phyloP scores from a whole-genome alignment of 2,329 filamentous ascomycete genomes.

The Fusarium xyrophilum region DNA sequence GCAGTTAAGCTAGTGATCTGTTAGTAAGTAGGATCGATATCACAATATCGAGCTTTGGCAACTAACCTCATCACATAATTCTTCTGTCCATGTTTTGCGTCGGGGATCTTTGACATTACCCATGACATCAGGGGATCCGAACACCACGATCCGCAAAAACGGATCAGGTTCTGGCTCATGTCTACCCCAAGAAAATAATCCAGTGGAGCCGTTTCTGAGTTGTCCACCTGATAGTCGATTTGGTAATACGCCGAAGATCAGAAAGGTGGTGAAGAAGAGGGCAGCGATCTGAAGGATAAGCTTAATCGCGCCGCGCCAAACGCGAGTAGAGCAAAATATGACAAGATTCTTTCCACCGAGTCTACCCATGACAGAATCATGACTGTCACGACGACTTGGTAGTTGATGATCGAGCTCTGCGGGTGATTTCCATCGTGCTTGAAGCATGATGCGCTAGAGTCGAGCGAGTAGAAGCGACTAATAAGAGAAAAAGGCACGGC shows the following conservation, averaged over 20 bases:
- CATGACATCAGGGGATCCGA: conserved; percentile 57
- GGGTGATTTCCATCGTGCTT: conserved; percentile 35
- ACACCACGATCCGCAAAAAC: conserved; percentile 58
- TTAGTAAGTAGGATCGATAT: conserved; percentile 2
- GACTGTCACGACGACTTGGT: conserved; percentile 16
- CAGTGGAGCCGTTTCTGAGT: conserved; percentile 36
- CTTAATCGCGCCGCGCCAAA: conserved; percentile 49
- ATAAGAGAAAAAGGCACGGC: neutral
- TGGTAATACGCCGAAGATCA: conserved; percentile 41
- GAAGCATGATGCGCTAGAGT: conserved; percentile 30
- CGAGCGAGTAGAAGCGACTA: neutral
- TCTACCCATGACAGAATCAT: conserved; percentile 33
- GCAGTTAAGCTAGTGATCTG: conserved; percentile 52
- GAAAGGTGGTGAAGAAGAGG: conserved; percentile 39
- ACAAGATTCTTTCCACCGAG: conserved; percentile 43
- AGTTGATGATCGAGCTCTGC: conserved; percentile 36
- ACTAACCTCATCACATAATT: conserved; percentile 56
- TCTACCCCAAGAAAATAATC: conserved; percentile 31
- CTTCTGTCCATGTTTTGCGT: conserved; percentile 54
- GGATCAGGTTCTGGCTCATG: conserved; percentile 38
- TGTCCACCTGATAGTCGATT: conserved; percentile 34
- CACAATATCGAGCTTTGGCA: neutral
- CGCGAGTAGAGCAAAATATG: conserved; percentile 51
- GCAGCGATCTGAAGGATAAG: conserved; percentile 41
- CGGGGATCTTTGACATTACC: conserved; percentile 48